These are phyloP conservation scores for Penicillium sp. DNA, from an alignment of 2,329 filamentous ascomycete species.

Conservation along the genomic window DNA sequence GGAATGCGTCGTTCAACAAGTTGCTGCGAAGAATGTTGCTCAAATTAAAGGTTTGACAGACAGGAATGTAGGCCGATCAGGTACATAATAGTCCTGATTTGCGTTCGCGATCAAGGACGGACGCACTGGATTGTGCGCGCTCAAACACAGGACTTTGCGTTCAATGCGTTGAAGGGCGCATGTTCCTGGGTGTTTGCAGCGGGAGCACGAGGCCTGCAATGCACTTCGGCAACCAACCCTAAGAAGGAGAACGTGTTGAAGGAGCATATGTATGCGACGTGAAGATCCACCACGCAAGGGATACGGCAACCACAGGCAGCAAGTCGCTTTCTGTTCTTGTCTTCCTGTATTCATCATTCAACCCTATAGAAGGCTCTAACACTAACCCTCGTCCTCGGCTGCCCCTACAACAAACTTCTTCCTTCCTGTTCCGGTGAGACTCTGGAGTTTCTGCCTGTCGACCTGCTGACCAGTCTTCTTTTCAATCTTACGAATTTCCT, in stretches of 20 bases:
- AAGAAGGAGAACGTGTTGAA: conserved; percentile 31
- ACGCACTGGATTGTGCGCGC: conserved; percentile 2
- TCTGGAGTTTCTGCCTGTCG: conserved; percentile 85
- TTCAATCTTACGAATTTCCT: conserved; percentile 95
- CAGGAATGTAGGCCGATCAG: conserved; percentile 31
- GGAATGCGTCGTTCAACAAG: conserved; percentile 32
- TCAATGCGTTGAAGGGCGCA: conserved; percentile 14
- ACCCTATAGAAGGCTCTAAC: conserved; percentile 28
- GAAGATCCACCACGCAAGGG: conserved; percentile 31
- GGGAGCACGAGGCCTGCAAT: conserved; percentile 24
- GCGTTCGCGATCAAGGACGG: conserved; percentile 24
- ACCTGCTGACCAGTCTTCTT: conserved; percentile 88
- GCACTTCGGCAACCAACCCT: conserved; percentile 17
- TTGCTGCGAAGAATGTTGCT: conserved; percentile 28
- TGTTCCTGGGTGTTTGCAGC: conserved; percentile 12
- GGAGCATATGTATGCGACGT: conserved; percentile 15
- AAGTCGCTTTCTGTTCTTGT: conserved; percentile 4
- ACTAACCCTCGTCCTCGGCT: conserved; percentile 56
- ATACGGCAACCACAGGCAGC: conserved; percentile 16
- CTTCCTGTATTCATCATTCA: conserved; percentile 22
- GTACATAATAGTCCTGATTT: conserved; percentile 16
- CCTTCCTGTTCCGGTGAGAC: conserved; percentile 74
- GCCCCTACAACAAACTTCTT: conserved; percentile 82
- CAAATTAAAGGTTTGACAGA: conserved; percentile 21
- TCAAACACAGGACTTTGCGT: background rate